These are phyloP conservation scores for Suillus placidus DNA, from an alignment of 768 basidiomycete species.

Conservation along the genomic window DNA sequence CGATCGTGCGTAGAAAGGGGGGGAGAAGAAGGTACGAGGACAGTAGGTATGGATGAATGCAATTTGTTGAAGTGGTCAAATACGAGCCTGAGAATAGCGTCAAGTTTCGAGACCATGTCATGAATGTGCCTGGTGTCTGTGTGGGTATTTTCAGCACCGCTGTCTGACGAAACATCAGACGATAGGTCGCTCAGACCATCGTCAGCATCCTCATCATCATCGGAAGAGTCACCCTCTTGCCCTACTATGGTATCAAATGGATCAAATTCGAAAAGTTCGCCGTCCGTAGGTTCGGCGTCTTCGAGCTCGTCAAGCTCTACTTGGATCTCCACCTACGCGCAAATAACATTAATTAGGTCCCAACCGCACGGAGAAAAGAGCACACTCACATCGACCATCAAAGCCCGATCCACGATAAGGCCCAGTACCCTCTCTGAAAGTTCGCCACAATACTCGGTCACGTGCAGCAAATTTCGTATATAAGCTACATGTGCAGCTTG, in stretches of 20 bases:
- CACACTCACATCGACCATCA: conserved; percentile 87
- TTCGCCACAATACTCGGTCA: conserved; percentile 88
- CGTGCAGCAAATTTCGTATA: conserved; percentile 82
- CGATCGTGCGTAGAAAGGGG: conserved; percentile 24
- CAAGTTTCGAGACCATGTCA: conserved; percentile 91
- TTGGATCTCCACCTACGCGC: conserved; percentile 88
- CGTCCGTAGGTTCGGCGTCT: conserved; percentile 57
- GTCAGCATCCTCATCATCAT: conserved; percentile 53
- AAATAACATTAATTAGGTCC: background rate
- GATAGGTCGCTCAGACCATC: conserved; percentile 74
- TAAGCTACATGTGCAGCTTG: conserved; percentile 82
- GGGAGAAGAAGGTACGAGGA: conserved; percentile 20
- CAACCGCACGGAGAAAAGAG: background rate
- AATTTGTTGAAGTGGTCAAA: conserved; percentile 81
- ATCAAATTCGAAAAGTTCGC: conserved; percentile 72
- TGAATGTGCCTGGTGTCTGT: conserved; percentile 67
- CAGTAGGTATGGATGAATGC: conserved; percentile 32
- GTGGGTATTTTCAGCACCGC: conserved; percentile 41
- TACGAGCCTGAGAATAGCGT: conserved; percentile 80
- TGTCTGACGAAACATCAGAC: conserved; percentile 62
- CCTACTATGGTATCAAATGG: conserved; percentile 84
- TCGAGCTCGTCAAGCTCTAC: conserved; percentile 94
- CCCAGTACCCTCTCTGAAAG: conserved; percentile 81
- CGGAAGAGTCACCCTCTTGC: conserved; percentile 67
- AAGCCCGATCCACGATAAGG: conserved; percentile 89